Conservation (phyloP, 768 basidiomycete genomes). For the Dentipellis fragilis region DNA sequence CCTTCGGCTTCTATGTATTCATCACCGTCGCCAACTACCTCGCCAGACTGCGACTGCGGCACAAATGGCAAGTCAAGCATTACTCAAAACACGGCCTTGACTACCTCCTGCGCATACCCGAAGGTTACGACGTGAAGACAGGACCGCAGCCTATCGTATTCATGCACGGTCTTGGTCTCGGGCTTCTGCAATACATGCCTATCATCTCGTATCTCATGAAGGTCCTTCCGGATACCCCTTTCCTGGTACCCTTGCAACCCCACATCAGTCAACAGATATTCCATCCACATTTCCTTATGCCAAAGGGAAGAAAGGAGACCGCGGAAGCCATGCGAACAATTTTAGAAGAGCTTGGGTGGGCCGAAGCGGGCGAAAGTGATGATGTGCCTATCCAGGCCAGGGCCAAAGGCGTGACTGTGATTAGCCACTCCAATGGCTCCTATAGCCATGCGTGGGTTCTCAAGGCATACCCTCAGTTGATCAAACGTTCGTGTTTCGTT, state of each 20-base stretch:
- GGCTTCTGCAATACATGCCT: slow-evolving; percentile 59
- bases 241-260: slow-evolving; percentile 74
- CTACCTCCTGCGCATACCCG: slow-evolving; percentile 70
- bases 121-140: slow-evolving; percentile 45
- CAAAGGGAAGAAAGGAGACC: slow-evolving; percentile 54
- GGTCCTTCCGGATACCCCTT: slow-evolving; percentile 52
- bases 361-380: slow-evolving; percentile 17
- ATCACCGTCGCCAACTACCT: slow-evolving; percentile 39
- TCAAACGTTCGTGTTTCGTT: slow-evolving; percentile 75
- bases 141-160: slow-evolving; percentile 70
- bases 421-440: slow-evolving; percentile 88
- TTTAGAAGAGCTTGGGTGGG: slow-evolving; percentile 59
- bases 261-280: slow-evolving; percentile 84
- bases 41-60: slow-evolving; percentile 34
- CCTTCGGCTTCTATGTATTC: slow-evolving; percentile 51
- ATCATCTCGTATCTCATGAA: slow-evolving; percentile 50
- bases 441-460: slow-evolving; percentile 87
- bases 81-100: slow-evolving; percentile 57
- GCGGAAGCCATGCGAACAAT: slow-evolving; percentile 46
- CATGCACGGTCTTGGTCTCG: slow-evolving; percentile 83
- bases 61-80: slow-evolving; percentile 31
- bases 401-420: slow-evolving; percentile 52
- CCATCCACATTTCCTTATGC: slow-evolving; percentile 60
- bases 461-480: slow-evolving; percentile 62
- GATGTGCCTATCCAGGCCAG: slow-evolving; percentile 15